phyloP scores from a whole-genome alignment of 164 flowering plant species.

The Litsea cubeba region DNA sequence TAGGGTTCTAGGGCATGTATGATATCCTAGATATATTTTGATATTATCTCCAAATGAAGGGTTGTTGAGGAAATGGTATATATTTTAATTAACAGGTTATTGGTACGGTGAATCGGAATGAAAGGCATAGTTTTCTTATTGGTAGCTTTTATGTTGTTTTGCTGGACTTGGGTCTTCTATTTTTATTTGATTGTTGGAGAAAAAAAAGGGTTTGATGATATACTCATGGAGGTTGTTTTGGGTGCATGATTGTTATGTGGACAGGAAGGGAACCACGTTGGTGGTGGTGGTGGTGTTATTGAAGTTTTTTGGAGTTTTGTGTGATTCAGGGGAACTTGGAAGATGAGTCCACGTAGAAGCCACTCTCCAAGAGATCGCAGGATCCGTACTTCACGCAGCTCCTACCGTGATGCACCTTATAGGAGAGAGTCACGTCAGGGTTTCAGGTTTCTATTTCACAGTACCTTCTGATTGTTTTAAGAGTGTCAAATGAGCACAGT shows the following conservation, averaged over 20 bases:
- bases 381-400: constrained; percentile 35
- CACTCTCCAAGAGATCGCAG: constrained; percentile 48
- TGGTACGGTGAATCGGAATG: background rate
- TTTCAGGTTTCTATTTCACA: constrained; percentile 34
- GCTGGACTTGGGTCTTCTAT: constrained; percentile 16
- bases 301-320: constrained; percentile 19
- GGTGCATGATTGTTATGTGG: constrained; percentile 47
- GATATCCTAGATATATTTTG: background rate
- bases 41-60: background rate
- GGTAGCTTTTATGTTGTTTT: constrained; percentile 3
- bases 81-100: background rate
- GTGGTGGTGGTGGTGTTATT: constrained; percentile 27
- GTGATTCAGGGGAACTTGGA: constrained; percentile 23
- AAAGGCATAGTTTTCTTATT: background rate
- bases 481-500: background rate
- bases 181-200: constrained; percentile 24
- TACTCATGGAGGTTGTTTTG: constrained; percentile 37
- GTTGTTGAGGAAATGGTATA: background rate
- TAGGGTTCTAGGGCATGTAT: too few relatives aligned
- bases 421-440: constrained; percentile 42
- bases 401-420: constrained; percentile 48
- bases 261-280: constrained; percentile 42
- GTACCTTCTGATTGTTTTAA: background rate
- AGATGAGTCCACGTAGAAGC: constrained; percentile 39
- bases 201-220: constrained; percentile 22